phyloP scores from a whole-genome alignment of 2,329 filamentous ascomycete species.

The Sarocladium kiliense region DNA sequence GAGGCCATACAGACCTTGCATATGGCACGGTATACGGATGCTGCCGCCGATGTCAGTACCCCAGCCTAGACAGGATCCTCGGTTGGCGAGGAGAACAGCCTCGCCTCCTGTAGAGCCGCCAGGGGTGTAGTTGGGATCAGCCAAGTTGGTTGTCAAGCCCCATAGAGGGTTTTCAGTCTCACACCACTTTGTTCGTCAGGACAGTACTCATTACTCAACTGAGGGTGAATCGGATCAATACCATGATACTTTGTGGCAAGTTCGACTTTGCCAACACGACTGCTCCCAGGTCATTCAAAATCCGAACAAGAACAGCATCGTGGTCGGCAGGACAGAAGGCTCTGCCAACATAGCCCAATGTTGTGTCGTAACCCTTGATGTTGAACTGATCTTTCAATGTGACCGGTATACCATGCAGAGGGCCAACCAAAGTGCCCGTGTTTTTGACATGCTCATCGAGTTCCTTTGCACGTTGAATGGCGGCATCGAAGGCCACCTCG shows the following conservation, averaged over 20 bases:
- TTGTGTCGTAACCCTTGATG: constrained; percentile 44
- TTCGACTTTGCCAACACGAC: constrained; percentile 66
- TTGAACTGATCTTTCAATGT: constrained; percentile 50
- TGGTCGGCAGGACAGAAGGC: constrained; percentile 39
- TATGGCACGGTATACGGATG: constrained; percentile 37
- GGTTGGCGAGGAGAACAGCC: constrained; percentile 32
- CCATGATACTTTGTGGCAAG: constrained; percentile 51
- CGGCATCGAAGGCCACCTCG: constrained; percentile 46
- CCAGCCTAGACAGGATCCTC: constrained; percentile 33
- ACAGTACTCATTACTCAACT: no score
- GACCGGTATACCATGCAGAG: constrained; percentile 48
- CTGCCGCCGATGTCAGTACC: constrained; percentile 43
- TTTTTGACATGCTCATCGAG: constrained; percentile 37
- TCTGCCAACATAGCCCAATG: constrained; percentile 45
- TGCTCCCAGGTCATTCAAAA: constrained; percentile 55
- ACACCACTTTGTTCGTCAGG: not conserved
- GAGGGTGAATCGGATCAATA: not conserved
- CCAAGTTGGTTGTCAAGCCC: constrained; percentile 58
- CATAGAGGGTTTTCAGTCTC: constrained; percentile 53
- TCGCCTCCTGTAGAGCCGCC: constrained; percentile 63
- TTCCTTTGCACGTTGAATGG: constrained; percentile 34
- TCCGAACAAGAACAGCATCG: constrained; percentile 52
- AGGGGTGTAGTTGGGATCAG: constrained; percentile 52
- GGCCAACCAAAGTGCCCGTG: constrained; percentile 44
- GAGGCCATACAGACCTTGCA: constrained; percentile 38